phyloP scores from a whole-genome alignment of 1,284 basidiomycete species.

The Phlebopus sp. region DNA sequence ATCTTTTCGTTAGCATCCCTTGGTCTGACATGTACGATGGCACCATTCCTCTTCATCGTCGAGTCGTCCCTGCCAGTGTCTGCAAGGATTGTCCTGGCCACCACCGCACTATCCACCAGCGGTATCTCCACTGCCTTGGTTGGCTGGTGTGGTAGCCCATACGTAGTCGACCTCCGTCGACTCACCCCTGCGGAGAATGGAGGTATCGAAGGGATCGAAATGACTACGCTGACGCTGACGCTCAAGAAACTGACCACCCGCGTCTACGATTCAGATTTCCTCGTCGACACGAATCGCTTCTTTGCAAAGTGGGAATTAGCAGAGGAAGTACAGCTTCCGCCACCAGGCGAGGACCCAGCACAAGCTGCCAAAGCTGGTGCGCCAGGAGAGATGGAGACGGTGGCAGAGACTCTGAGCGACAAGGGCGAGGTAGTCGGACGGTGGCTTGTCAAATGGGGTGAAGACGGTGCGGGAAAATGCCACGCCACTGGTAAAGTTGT shows the following conservation, averaged over 20 bases:
- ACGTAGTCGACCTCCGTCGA: slow-evolving; percentile 46
- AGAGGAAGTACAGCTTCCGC: slow-evolving; percentile 46
- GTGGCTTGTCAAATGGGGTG: slow-evolving; percentile 76
- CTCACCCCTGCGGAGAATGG: slow-evolving; percentile 40
- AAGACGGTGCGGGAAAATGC: slow-evolving; percentile 60
- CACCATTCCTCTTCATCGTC: slow-evolving; percentile 79
- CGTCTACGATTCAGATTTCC: slow-evolving; percentile 73
- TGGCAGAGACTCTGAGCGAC: slow-evolving; percentile 69
- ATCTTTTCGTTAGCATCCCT: slow-evolving; percentile 82
- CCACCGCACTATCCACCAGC: slow-evolving; percentile 69
- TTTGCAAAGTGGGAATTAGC: slow-evolving; percentile 84
- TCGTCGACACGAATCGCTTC: slow-evolving; percentile 66
- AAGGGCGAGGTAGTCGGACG: slow-evolving; percentile 66
- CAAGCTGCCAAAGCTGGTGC: slow-evolving; percentile 33
- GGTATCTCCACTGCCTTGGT: slow-evolving; percentile 73
- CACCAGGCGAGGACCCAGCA: slow-evolving; percentile 35
- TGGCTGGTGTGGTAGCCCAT: slow-evolving; percentile 64
- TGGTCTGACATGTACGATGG: slow-evolving; percentile 63
- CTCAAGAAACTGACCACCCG: slow-evolving; percentile 60
- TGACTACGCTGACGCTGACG: slow-evolving; percentile 66
- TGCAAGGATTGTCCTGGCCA: slow-evolving; percentile 68
- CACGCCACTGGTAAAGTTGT: slow-evolving; percentile 56
- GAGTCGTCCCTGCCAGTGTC: slow-evolving; percentile 71
- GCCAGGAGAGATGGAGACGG: slow-evolving; percentile 64
- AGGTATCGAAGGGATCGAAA: slow-evolving; percentile 57